Evolutionary conservation across 2,329 filamentous ascomycete genomes (phyloP), one percentile per base, ranked within the genome.

Genomic region (Trichothecium roseum): DNA sequence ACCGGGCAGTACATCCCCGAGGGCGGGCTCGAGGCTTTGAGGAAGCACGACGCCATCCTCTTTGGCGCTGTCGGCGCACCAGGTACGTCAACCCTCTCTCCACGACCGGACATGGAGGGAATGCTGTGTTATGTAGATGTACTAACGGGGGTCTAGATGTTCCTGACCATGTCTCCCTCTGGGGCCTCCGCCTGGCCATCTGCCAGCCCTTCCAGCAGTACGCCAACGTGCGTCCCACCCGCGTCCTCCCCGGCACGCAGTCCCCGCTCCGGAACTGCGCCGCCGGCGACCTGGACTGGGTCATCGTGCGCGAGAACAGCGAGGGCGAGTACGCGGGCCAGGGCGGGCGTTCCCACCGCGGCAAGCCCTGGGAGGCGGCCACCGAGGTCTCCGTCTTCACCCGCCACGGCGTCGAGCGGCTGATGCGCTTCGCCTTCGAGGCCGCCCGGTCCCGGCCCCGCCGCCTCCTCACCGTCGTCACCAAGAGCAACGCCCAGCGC

Each of bases 261-360:
- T 77, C 73, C 0, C 74, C 75, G 1, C 58, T 79, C 1, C 51
- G 56, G 15, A 63, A 72, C 51, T 58, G 70, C 47, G 54, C 60
- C 41, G 55, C 62, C 0, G 69, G 70, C 1, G 69, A 77, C 35
- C 56, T 80, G 0, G 72, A 81, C 54, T 80, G 75, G 74, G 72
- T 79, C 8, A 78, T 81, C 36, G 59, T 81, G 28, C 72, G 76
- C 17, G 52, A 81, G 55, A 81, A 80, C 53, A 75, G 70, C 18
- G 76, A 81, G 43, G 76, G 76, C 35, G 76, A 81, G 46, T 80
- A 81, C 41, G 72, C 74, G 1, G 75, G 76, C 0, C 74, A 81
- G 39, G 76, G 76, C 2, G 77, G 77, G 0, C 66, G 73, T 0
- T 75, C 73, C 0, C 76, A 80, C 52, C 55, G 59, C 3, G 69